These are phyloP conservation scores for Funneliformis caledonium DNA, from an alignment of 371 early-diverging fungal species.

Conservation along the genomic window DNA sequence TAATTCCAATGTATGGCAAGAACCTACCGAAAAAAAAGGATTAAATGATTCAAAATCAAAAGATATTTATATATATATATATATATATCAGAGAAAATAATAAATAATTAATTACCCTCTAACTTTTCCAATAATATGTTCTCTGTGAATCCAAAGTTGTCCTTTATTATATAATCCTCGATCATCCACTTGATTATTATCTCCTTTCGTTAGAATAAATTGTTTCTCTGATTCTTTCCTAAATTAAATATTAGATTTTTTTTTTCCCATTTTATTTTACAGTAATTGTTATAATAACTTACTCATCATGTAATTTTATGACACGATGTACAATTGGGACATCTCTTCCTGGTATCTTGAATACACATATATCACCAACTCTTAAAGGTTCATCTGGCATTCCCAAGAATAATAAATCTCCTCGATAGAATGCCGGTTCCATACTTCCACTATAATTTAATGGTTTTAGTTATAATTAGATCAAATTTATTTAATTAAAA, in stretches of 20 bases:
- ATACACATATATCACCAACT: constrained; percentile 97
- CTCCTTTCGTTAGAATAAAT: constrained; percentile 97
- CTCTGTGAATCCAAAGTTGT: constrained; percentile 89
- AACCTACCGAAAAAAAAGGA: constrained; percentile 53
- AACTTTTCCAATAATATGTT: constrained; percentile 91
- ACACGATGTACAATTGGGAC: constrained; percentile 99
- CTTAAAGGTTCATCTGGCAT: constrained; percentile 72
- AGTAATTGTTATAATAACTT: constrained; percentile 38
- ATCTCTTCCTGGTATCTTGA: constrained; percentile 87
- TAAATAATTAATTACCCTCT: constrained; percentile 59
- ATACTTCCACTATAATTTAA: constrained; percentile 86
- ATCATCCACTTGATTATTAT: constrained; percentile 96
- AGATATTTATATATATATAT: background rate
- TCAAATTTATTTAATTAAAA: background rate
- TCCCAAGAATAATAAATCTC: constrained; percentile 94
- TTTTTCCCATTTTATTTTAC: background rate
- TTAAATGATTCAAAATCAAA: constrained; percentile 1
- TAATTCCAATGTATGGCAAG: constrained; percentile 95
- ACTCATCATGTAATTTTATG: constrained; percentile 86
- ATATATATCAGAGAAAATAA: no score
- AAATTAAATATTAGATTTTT: background rate
- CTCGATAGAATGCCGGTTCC: constrained; percentile 98
- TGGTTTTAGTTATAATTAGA: background rate
- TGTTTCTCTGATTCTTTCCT: constrained; percentile 72
- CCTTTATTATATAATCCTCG: constrained; percentile 88